Percentiles rank a stretch among this genome's conserved stretches.
phyloP scores from a whole-genome alignment of 805 yeast species.

The Grigorovia transvaalensis region DNA sequence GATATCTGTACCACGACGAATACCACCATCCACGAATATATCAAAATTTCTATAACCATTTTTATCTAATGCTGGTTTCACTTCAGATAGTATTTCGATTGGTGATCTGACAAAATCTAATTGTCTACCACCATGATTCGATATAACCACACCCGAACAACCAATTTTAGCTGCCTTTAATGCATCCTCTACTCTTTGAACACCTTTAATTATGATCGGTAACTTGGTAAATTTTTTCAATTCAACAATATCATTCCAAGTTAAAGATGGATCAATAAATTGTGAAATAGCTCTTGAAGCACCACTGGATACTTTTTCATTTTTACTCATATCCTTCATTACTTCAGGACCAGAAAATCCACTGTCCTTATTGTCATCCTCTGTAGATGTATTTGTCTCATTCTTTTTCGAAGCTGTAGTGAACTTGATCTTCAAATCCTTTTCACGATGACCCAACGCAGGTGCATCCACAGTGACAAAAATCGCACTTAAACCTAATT shows the following conservation, averaged over 20 bases:
- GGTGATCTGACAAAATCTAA: conserved; percentile 76
- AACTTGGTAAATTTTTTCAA: conserved; percentile 46
- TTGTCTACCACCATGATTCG: conserved; percentile 89
- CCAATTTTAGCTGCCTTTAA: conserved; percentile 63
- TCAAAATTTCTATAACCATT: conserved; percentile 41
- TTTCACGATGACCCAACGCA: conserved; percentile 81
- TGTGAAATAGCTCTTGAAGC: conserved; percentile 82
- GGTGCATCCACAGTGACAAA: conserved; percentile 93
- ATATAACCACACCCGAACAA: conserved; percentile 65
- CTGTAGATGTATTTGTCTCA: background rate
- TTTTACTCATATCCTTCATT: conserved; percentile 35
- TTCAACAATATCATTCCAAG: conserved; percentile 56
- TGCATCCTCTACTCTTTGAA: conserved; percentile 76
- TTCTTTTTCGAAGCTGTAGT: conserved; percentile 21
- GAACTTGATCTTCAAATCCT: conserved; percentile 64
- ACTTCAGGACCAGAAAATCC: conserved; percentile 21
- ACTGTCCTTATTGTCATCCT: background rate
- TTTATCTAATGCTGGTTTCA: conserved; percentile 41
- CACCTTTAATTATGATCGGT: conserved; percentile 71
- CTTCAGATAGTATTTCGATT: conserved; percentile 62
- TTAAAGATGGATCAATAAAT: conserved; percentile 62
- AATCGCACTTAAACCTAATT: conserved; percentile 66
- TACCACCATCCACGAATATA: conserved; percentile 58
- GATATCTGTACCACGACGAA: conserved; percentile 58
- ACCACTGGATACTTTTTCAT: conserved; percentile 53